A percentile compares a stretch with the other conserved stretches of the same genome.
These are phyloP conservation scores for Mrakia frigida DNA, from an alignment of 768 basidiomycete genomes.

Conservation along the genomic window DNA sequence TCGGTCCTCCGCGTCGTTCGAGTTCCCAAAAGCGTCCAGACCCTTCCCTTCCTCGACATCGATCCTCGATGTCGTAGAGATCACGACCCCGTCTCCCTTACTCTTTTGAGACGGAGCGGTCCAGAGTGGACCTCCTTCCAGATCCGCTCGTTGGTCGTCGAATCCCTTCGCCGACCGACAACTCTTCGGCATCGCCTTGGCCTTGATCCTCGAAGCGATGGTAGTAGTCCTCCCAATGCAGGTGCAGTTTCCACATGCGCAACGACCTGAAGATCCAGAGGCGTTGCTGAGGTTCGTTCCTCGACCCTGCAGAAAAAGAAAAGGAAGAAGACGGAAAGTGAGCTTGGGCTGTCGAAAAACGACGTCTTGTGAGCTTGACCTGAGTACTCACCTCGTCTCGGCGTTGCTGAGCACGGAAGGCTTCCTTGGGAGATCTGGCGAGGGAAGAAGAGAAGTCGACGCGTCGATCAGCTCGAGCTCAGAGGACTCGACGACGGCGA, in stretches of 20 bases:
- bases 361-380: too few species aligned
- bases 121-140: neutral
- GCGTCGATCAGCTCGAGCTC: neutral
- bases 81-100: neutral
- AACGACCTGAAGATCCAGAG: neutral
- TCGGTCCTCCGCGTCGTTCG: neutral
- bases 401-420: neutral
- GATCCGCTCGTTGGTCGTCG: neutral
- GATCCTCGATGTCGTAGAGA: neutral
- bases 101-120: neutral
- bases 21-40: neutral
- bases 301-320: neutral
- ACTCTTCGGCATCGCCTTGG: neutral
- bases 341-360: neutral
- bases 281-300: neutral
- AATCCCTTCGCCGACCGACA: neutral
- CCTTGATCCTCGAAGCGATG: neutral
- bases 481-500: too few species aligned
- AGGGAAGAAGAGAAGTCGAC: neutral
- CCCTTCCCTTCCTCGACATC: neutral
- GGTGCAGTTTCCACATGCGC: neutral
- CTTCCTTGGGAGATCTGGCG: constrained; percentile 1
- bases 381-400: neutral
- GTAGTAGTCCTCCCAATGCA: neutral
- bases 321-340: neutral